Conservation (phyloP, 352 stramenopile species). For the Phytophthora megakarya region DNA sequence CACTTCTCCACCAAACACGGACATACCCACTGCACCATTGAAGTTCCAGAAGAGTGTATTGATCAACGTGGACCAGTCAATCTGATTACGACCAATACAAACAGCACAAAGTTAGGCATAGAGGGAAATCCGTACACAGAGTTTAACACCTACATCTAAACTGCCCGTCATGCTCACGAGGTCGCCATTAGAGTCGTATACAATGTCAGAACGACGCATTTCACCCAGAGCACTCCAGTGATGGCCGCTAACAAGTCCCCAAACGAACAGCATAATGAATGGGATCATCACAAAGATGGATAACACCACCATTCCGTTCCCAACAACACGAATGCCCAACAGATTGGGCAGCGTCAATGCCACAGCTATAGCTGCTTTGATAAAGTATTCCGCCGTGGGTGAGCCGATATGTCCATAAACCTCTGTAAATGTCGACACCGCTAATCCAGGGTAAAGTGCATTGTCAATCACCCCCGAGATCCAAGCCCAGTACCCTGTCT, state of each 20-base stretch:
- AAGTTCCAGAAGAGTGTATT: constrained; percentile 98
- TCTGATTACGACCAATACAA: constrained; percentile 8
- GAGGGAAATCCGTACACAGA: not conserved
- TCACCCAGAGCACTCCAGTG: constrained; percentile 48
- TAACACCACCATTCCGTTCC: constrained; percentile 75
- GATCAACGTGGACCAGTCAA: constrained; percentile 73
- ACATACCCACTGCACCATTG: constrained; percentile 91
- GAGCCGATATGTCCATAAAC: constrained; percentile 46
- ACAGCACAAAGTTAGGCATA: constrained; percentile 3
- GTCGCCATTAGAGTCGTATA: constrained; percentile 39
- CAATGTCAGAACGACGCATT: constrained; percentile 44
- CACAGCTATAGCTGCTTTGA: constrained; percentile 53
- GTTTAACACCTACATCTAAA: constrained; percentile 22
- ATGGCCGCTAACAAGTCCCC: constrained; percentile 35
- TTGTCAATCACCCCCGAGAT: constrained; percentile 92
- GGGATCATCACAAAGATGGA: constrained; percentile 91
- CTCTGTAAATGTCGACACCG: constrained; percentile 52
- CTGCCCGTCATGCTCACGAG: constrained; percentile 45
- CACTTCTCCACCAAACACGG: constrained; percentile 90
- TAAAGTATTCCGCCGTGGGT: constrained; percentile 41
- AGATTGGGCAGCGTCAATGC: constrained; percentile 50
- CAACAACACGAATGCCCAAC: constrained; percentile 82
- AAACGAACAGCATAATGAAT: constrained; percentile 83
- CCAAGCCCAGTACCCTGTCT: constrained; percentile 86
- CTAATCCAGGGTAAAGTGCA: constrained; percentile 92